Evolutionary conservation across 2,329 filamentous ascomycete species (phyloP).

Genomic region (Ceratocystis lukuohia): DNA sequence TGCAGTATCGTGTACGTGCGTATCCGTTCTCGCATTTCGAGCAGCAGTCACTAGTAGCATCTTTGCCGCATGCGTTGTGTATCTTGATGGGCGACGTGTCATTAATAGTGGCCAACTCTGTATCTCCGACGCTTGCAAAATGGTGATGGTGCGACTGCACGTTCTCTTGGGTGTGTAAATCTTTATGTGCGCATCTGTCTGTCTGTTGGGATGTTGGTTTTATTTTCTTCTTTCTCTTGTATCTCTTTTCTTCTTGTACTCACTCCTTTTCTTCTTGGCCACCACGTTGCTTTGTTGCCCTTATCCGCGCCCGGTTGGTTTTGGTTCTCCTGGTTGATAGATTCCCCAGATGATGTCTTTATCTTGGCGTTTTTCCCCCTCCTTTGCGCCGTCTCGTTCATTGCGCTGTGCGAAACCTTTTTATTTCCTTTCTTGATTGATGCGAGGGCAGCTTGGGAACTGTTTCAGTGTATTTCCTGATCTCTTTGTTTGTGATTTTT

Average conservation of each 20-base stretch:
- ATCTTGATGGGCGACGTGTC: constrained; percentile 21
- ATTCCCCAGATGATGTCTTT: constrained; percentile 15
- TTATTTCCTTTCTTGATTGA: background rate
- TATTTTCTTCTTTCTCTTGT: constrained; percentile 15
- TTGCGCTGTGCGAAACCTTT: background rate
- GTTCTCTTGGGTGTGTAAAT: no score
- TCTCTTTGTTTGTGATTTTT: constrained; percentile 6
- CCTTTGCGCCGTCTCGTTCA: background rate
- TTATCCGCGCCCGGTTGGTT: background rate
- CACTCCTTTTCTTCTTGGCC: constrained; percentile 21
- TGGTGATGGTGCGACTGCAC: constrained; percentile 16
- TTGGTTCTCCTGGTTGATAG: constrained; percentile 5
- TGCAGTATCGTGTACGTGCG: constrained; percentile 15
- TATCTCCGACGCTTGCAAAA: constrained; percentile 17
- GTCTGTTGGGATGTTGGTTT: background rate
- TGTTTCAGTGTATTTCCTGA: background rate
- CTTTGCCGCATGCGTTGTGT: constrained; percentile 7
- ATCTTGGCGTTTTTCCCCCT: constrained; percentile 6
- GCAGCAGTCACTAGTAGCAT: constrained; percentile 15
- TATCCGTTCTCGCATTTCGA: constrained; percentile 14
- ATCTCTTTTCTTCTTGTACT: constrained; percentile 9
- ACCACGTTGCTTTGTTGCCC: constrained; percentile 4
- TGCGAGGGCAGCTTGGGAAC: background rate
- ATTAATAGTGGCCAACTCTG: constrained; percentile 17
- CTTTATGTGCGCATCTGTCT: no score